Conservation (phyloP, 345 rosid genomes). For the Pseudoturritis turrita region DNA sequence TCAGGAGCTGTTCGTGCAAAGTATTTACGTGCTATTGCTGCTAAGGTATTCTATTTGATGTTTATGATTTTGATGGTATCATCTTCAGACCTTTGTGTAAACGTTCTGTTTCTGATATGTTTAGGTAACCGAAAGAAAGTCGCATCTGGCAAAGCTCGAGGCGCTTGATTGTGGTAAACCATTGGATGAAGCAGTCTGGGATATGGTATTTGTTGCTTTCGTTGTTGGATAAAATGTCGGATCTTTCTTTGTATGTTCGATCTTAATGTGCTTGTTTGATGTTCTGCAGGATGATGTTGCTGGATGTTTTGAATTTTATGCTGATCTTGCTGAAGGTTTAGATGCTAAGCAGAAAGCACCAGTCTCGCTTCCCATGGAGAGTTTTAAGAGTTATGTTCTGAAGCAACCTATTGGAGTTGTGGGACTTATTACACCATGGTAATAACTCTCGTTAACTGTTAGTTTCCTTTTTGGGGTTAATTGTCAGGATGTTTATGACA, state of each 20-base stretch:
- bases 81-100: neutral
- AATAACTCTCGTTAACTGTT: neutral
- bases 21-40: constrained; percentile 93
- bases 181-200: constrained; percentile 86
- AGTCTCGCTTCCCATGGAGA: constrained; percentile 73
- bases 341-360: constrained; percentile 87
- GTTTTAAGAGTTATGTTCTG: constrained; percentile 60
- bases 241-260: neutral
- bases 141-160: constrained; percentile 73
- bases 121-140: constrained; percentile 73
- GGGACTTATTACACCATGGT: constrained; percentile 93
- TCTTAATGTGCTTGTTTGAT: constrained; percentile 28
- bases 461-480: neutral
- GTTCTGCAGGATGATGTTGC: constrained; percentile 82
- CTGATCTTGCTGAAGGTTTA: constrained; percentile 91
- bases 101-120: neutral
- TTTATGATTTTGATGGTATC: neutral
- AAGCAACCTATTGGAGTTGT: constrained; percentile 95
- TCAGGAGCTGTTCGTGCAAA: constrained; percentile 83
- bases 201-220: constrained; percentile 52
- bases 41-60: constrained; percentile 49
- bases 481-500: neutral
- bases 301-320: constrained; percentile 87
- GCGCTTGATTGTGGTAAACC: constrained; percentile 90
- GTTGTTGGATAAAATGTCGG: neutral